These are phyloP conservation scores for Ligustrum vulgare DNA, from an alignment of 257 asterid genomes.

Conservation along the genomic window DNA sequence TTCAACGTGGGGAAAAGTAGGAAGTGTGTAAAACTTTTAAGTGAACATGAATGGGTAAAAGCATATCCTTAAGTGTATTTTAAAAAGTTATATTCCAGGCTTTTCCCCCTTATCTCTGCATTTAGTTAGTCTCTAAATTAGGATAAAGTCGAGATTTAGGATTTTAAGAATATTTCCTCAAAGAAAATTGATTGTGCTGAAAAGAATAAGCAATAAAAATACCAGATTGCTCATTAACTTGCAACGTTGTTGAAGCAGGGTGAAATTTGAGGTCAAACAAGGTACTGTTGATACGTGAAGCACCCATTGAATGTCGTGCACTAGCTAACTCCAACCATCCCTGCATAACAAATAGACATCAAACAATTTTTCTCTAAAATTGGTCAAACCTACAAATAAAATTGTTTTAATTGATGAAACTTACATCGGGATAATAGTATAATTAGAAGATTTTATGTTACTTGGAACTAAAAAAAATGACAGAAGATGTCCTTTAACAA, in stretches of 20 bases:
- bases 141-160: background rate
- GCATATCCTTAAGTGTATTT: background rate
- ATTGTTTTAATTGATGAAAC: background rate
- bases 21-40: background rate
- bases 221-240: conserved; percentile 48
- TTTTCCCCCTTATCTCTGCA: background rate
- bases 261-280: conserved; percentile 75
- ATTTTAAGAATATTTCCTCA: background rate
- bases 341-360: conserved; percentile 31
- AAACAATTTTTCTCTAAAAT: background rate
- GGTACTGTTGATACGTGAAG: conserved; percentile 69
- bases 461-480: background rate
- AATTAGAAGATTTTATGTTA: background rate
- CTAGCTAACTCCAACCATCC: conserved; percentile 93
- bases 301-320: conserved; percentile 89
- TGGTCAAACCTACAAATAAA: background rate
- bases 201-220: background rate
- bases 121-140: background rate
- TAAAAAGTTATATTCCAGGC: background rate
- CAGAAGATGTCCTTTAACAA: background rate
- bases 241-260: conserved; percentile 72
- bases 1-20: background rate
- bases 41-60: background rate
- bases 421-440: background rate
- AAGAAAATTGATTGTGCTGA: background rate